Percentiles rank a stretch among this genome's conserved stretches.
phyloP scores from a whole-genome alignment of 768 basidiomycete genomes.

The Agaricus blazei region DNA sequence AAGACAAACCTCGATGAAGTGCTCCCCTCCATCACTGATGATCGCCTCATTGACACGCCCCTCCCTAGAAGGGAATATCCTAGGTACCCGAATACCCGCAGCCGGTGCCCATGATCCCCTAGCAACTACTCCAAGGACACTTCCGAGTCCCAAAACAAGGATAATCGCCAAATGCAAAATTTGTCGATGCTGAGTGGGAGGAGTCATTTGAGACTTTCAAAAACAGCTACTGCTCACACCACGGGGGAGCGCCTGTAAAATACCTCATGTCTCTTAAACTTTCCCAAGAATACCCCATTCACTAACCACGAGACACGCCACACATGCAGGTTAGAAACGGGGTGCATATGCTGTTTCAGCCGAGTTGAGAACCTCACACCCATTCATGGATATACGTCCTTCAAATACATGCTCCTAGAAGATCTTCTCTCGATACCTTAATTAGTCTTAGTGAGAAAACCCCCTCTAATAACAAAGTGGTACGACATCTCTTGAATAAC shows the following conservation, averaged over 20 bases:
- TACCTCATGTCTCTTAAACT: neutral
- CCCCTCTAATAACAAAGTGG: no score
- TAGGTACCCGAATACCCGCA: neutral
- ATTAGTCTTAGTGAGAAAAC: no score
- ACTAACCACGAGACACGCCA: neutral
- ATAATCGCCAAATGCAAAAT: neutral
- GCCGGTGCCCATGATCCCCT: neutral
- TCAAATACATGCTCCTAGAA: no score
- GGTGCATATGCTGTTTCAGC: neutral
- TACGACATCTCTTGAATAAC: no score
- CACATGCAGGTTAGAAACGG: neutral
- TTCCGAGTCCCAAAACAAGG: neutral
- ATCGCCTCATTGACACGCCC: neutral
- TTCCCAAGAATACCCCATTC: neutral
- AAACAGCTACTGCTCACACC: no score
- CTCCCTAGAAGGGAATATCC: neutral
- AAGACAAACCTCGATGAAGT: conserved; percentile 1
- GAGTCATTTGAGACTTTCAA: neutral
- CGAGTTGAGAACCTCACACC: neutral
- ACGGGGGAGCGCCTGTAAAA: neutral
- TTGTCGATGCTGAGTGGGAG: neutral
- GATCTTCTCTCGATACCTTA: no score
- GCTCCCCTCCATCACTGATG: neutral
- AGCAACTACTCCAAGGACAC: neutral
- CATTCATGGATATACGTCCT: neutral